Evolutionary conservation across 768 basidiomycete species (phyloP).

Genomic region (Psilocybe azurescens): DNA sequence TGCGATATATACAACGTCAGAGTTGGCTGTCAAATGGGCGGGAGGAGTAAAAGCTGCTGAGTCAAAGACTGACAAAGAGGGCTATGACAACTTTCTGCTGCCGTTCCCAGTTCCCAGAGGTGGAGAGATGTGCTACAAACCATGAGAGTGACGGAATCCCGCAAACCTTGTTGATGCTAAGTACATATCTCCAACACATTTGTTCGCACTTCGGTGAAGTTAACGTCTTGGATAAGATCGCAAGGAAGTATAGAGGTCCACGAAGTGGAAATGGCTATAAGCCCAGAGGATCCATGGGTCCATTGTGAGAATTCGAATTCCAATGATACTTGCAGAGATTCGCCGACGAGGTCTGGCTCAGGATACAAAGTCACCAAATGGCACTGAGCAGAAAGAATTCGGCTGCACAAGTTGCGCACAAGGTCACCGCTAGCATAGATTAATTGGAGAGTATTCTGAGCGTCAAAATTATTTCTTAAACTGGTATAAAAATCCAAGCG

Average conservation of each 20-base stretch:
- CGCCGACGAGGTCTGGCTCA: not conserved
- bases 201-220: conserved; percentile 20
- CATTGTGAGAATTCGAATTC: not conserved
- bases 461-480: too few species aligned
- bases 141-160: not conserved
- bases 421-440: too few species aligned
- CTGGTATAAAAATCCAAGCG: too few species aligned
- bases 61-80: conserved; percentile 45
- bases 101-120: conserved; percentile 65
- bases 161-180: conserved; percentile 32
- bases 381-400: not conserved
- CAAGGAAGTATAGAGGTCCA: not conserved
- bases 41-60: conserved; percentile 39
- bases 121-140: not conserved
- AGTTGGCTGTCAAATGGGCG: conserved; percentile 19
- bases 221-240: conserved; percentile 18
- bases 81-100: conserved; percentile 44
- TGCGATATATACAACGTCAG: conserved; percentile 45
- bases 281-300: conserved; percentile 4
- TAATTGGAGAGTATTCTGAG: too few species aligned
- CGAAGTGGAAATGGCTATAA: conserved; percentile 3
- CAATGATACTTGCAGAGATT: not conserved
- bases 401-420: not conserved
- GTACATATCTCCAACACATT: conserved; percentile 30
- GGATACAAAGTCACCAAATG: not conserved